Conservation (phyloP, 176 grass and related monocot species). For the Saccharum officinarum region DNA sequence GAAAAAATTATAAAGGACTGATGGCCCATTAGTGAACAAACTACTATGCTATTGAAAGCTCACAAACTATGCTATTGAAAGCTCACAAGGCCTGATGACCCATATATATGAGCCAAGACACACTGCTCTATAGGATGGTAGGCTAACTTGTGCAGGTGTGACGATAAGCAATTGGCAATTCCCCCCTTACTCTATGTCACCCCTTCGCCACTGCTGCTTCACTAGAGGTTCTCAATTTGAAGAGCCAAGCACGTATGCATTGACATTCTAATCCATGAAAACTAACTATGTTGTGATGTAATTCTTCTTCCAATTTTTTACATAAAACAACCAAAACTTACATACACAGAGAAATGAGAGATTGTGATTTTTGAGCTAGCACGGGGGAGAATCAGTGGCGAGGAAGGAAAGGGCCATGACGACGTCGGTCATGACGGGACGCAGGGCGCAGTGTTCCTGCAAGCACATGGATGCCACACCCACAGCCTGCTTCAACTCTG, state of each 20-base stretch:
- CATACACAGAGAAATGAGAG: background rate
- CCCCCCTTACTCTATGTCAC: no score
- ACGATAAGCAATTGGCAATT: background rate
- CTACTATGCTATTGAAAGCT: background rate
- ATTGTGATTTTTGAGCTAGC: background rate
- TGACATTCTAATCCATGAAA: background rate
- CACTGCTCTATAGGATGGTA: no score
- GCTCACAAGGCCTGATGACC: background rate
- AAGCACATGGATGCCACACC: constrained; percentile 62
- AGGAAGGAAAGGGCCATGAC: constrained; percentile 47
- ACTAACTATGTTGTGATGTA: background rate
- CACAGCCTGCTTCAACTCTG: constrained; percentile 51
- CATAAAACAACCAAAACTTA: background rate
- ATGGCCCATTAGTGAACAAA: no score
- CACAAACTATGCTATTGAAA: background rate
- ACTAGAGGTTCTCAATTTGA: no score
- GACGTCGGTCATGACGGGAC: constrained; percentile 59
- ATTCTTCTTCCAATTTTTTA: background rate
- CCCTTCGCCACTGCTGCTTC: background rate
- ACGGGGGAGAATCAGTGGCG: background rate
- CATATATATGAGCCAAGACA: no score
- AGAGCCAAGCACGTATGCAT: background rate
- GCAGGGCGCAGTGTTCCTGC: constrained; percentile 46
- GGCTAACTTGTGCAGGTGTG: no score
- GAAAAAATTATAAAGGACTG: no score